Evolutionary conservation across 2,329 filamentous ascomycete species (phyloP), one percentile per base, ranked within the genome.

Genomic region (Curvularia lunata): DNA sequence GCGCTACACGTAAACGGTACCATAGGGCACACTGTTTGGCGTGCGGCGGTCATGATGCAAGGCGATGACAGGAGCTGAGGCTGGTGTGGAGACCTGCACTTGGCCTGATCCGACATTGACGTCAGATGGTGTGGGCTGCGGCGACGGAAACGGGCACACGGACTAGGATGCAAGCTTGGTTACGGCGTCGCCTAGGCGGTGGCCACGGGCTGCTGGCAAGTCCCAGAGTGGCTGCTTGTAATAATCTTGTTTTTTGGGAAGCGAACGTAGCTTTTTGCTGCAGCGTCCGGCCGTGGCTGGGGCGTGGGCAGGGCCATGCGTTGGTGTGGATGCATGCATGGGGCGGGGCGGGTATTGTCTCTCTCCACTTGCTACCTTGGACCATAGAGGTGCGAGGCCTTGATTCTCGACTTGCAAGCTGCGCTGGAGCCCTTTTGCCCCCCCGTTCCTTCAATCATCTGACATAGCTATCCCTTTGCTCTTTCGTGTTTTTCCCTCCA

Each of bases 161-260:
- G 54, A 27, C 42, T 54, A 52, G 52, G 63, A 54, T 60, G 57
- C 28, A 34, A 40, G 50, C 56, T 54, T 53, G 60, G 50, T 57
- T 57, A 51, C 60, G 25, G 52, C 56, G 43, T 34, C 25, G 37
- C 18, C 61, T 59, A 49, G 54, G 50, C 42, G 41, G 32, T 52
- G 48, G 27, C 54, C 30, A 47, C 9, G 27, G 37, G 54, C 43
- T 25, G 41, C n/a, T 19, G 45, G 42, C 38, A 25, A 12, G 27
- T 25, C 18, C 56, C 56, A 65, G 63, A 54, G 66, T 55, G 58
- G 63, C 48, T 16, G 58, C 55, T 30, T 45, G 40, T 64, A 76
- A 76, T 64, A 76, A 76, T 76, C 74, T 73, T 76, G 73, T 73
- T 76, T 76, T 73, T 66, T 42, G 40, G 18, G 38, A 19, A 19